A percentile compares a stretch with the other conserved stretches of the same genome.
phyloP scores from a whole-genome alignment of 2,329 filamentous ascomycete species.

The Verticillium nonalfalfae region DNA sequence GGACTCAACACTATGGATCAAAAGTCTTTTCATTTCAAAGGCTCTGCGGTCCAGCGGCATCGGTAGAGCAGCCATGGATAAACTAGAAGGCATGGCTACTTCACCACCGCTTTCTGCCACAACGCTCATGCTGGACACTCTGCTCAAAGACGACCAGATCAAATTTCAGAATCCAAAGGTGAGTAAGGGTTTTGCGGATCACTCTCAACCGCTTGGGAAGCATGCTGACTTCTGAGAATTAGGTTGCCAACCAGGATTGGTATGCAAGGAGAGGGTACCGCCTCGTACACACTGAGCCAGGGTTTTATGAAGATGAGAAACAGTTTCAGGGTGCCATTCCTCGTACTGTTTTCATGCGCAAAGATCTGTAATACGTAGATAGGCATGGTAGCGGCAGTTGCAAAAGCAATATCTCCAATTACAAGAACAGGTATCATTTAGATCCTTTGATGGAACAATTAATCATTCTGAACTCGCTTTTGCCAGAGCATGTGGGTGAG shows the following conservation, averaged over 20 bases:
- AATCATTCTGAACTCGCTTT: too few species aligned
- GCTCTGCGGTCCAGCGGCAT: conserved; percentile 18
- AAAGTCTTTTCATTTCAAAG: conserved; percentile 19
- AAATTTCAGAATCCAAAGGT: background rate
- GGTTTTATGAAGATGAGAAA: conserved; percentile 9
- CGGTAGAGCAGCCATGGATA: conserved; percentile 21
- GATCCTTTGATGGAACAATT: too few species aligned
- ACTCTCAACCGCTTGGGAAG: background rate
- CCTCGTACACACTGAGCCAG: conserved; percentile 13
- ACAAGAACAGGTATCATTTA: too few species aligned
- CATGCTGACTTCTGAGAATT: background rate
- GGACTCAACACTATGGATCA: conserved; percentile 20
- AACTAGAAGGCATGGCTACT: conserved; percentile 18
- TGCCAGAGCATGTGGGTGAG: too few species aligned
- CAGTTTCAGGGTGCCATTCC: conserved; percentile 1
- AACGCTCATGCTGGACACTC: conserved; percentile 19
- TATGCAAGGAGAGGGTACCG: conserved; percentile 19
- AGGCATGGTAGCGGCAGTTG: too few species aligned
- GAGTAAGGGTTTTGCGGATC: background rate
- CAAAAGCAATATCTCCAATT: too few species aligned
- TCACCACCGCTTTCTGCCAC: conserved; percentile 17
- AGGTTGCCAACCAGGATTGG: conserved; percentile 22
- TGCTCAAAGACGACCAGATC: conserved; percentile 15
- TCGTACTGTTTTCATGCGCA: conserved; percentile 6
- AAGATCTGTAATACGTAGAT: background rate